phyloP scores from a whole-genome alignment of 2,329 filamentous ascomycete species.

The Penicillium sp. region DNA sequence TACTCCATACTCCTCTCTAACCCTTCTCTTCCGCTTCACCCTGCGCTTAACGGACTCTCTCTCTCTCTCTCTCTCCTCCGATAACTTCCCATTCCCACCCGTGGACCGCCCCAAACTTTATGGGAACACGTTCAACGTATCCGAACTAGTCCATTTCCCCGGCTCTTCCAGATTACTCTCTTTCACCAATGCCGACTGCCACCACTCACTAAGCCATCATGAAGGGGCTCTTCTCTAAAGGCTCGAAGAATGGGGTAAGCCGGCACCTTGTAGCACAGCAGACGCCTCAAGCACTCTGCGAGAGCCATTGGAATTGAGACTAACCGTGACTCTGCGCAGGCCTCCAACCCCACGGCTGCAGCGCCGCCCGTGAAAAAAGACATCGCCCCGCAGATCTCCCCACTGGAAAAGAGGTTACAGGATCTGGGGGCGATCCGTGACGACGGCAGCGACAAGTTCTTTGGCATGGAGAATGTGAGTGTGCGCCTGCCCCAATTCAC shows the following conservation, averaged over 20 bases:
- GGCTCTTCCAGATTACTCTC: neutral
- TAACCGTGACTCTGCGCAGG: constrained; percentile 37
- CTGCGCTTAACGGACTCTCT: constrained; percentile 2
- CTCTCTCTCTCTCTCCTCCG: too few relatives aligned
- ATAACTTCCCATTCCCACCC: constrained; percentile 14
- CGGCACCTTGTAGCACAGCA: constrained; percentile 19
- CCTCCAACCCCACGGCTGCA: constrained; percentile 48
- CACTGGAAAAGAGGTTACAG: constrained; percentile 73
- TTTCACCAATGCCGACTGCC: constrained; percentile 30
- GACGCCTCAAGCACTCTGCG: constrained; percentile 9
- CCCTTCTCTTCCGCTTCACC: neutral
- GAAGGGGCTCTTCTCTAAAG: constrained; percentile 45
- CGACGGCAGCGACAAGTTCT: constrained; percentile 97
- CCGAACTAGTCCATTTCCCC: constrained; percentile 2
- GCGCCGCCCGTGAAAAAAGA: constrained; percentile 60
- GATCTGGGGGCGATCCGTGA: constrained; percentile 77
- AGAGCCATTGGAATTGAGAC: constrained; percentile 16
- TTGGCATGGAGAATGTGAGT: constrained; percentile 95
- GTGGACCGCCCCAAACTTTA: constrained; percentile 13
- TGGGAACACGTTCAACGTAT: constrained; percentile 8
- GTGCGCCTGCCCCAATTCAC: neutral
- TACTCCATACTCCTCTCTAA: neutral
- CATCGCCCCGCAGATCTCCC: constrained; percentile 56
- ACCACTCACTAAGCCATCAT: constrained; percentile 27
- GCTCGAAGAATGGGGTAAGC: constrained; percentile 41